Conservation (phyloP, 2,329 filamentous ascomycete species). For the Westerdykella aurantiaca region DNA sequence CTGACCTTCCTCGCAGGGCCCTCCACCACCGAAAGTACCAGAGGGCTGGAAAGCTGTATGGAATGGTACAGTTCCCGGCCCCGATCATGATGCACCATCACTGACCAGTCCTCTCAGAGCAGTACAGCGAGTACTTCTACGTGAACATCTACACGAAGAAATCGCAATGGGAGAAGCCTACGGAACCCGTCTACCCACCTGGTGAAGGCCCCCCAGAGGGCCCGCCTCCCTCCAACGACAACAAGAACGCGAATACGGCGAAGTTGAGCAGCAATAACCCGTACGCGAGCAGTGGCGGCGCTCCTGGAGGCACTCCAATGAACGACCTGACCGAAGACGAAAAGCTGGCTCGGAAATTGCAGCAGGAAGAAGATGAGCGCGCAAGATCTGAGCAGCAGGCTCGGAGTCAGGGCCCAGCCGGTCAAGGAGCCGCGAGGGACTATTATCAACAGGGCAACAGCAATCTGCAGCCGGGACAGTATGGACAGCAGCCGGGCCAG, state of each 20-base stretch:
- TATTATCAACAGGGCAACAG: constrained; percentile 40
- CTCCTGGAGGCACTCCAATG: constrained; percentile 3
- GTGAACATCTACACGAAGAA: constrained; percentile 82
- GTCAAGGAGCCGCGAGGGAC: constrained; percentile 43
- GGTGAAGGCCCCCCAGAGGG: constrained; percentile 47
- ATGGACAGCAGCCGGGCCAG: neutral
- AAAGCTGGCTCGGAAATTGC: constrained; percentile 66
- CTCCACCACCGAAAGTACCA: constrained; percentile 58
- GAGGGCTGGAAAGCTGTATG: constrained; percentile 81
- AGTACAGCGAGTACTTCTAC: constrained; percentile 93
- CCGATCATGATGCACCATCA: neutral
- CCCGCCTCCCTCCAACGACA: constrained; percentile 49
- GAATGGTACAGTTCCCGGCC: constrained; percentile 48
- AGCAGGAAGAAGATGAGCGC: constrained; percentile 74
- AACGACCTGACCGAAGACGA: constrained; percentile 59
- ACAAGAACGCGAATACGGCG: constrained; percentile 36
- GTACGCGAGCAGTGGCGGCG: constrained; percentile 41
- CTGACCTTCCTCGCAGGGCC: constrained; percentile 32
- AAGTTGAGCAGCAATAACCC: constrained; percentile 60
- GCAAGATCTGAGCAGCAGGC: constrained; percentile 31
- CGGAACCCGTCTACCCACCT: constrained; percentile 56
- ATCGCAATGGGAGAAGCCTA: constrained; percentile 86
- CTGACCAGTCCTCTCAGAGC: constrained; percentile 40
- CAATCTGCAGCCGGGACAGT: too few relatives aligned
- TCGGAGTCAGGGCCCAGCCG: constrained; percentile 25